A percentile compares a stretch with the other conserved stretches of the same genome.
Conservation (phyloP, 345 rosid species). For the Erysimum cheiranthoides region DNA sequence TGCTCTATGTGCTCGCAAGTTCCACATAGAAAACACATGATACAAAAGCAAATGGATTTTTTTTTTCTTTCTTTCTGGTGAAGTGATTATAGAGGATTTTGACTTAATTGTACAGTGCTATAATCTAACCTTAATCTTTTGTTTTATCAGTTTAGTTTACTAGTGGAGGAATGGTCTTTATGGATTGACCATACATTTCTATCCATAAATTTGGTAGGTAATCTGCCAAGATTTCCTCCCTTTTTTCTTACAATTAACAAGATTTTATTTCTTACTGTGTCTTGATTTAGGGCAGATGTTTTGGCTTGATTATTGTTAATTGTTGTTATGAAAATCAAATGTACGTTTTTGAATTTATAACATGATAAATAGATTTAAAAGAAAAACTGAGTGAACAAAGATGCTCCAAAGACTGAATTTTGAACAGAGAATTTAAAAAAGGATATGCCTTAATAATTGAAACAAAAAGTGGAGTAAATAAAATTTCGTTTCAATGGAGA, state of each 20-base stretch:
- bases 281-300: neutral
- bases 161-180: constrained; percentile 12
- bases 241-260: neutral
- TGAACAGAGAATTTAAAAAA: neutral
- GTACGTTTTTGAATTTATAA: neutral
- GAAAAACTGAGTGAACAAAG: neutral
- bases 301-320: neutral
- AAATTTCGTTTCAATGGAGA: neutral
- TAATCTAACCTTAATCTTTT: neutral
- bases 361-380: neutral
- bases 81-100: neutral
- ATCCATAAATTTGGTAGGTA: constrained; percentile 27
- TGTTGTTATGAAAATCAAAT: neutral
- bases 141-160: neutral
- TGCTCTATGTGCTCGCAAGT: neutral
- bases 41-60: neutral
- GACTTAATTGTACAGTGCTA: neutral
- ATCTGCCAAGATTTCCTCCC: constrained; percentile 6
- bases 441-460: neutral
- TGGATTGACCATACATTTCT: constrained; percentile 7
- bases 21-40: constrained; percentile 8
- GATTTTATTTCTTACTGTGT: neutral
- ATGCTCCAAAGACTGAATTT: neutral
- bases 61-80: neutral
- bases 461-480: neutral